Base-by-base conservation (phyloP, 2,329 filamentous ascomycete genomes). In the Penicillium expansum region DNA sequence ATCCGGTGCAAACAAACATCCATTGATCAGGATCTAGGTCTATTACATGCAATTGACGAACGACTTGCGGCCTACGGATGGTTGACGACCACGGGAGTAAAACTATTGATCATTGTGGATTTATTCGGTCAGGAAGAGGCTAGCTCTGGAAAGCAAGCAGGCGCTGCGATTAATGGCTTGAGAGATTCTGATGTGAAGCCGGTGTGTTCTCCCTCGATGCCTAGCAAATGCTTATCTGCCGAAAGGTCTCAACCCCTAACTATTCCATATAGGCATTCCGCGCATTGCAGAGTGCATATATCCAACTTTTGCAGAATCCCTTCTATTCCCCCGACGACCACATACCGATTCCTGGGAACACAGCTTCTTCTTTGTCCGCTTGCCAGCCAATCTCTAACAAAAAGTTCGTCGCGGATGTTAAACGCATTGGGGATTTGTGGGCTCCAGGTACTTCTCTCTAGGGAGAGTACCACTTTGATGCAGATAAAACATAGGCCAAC, bases 31-130 rank as follows among this genome's bases (percentile, higher is more conserved):
- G 93, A 97, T 73, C 88, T 94, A 64, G 93, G 94, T 30, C 84
- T 97, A 13, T 83, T 99, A 49, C 93, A 97, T 77, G 92, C 92
- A 57, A 83, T 97, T 58, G 94, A 97, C 78, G 93, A 99, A 77
- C 85, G 92, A 27, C 83, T 97, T 45, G 92, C 92, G 35, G 89
- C 92, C 64, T 99, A 97, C 78, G 94, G 94, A 68, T 97, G 91
- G 86, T 85, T 97, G 75, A 97, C 94, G 55, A 97, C 96, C 76
- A 97, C 94, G 27, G 92, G 92, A 39, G 86, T 96, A 62, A 92
- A 93, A 72, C 87, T 99, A 69, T 86, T 97, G 33, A 88, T 92
- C 61, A 85, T 97, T 4, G 88, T 97, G 30, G 93, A 99, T 76
- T 91, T 96, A 84, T 86, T 92, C 64, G 92, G 92, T 1, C 80